Evolutionary conservation across 2,329 filamentous ascomycete species (phyloP), one percentile per base, ranked within the genome.

Genomic region (Cryphonectria japonica): DNA sequence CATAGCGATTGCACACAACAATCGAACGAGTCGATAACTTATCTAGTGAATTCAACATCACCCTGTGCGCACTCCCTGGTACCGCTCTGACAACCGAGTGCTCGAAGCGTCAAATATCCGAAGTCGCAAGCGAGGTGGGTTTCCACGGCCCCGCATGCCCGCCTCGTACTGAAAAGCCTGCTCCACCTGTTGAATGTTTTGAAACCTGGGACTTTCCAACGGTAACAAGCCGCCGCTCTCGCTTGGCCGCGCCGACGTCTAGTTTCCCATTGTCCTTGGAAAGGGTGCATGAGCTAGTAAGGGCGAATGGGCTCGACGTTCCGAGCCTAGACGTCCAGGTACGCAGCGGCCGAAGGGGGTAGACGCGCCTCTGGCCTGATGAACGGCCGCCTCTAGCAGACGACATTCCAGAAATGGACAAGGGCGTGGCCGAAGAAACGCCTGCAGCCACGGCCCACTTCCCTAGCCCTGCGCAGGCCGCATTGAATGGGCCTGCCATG

Each of bases 361-460:
- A 68, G 66, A 52, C 57, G 66, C 57, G 66, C 57, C 39, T 62
- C 69, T 67, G 67, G 41, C 34, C 59, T 46, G 61, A 59, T 62
- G 43, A 43, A 72, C 57, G 66, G 65, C 46, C 67, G 50, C 50
- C 46, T 52, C 43, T 32, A 68, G 54, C 59, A 63, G 67, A 71
- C 69, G 69, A 71, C 60, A 60, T 69, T 66, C 69, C 71, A 54
- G 34, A 71, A 69, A 26, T 50, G 60, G 64, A 54, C 62, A 71
- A 69, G 69, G 59, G 66, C 50, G 46, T 8, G 66, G 41, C 66
- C 62, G 54, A 68, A 65, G 66, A 69, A 65, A 73, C 66, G 63
- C 71, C 71, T 73, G 71, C 69, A 69, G 66, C 66, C 71, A 72
- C 67, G 52, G 66, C 66, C 63, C 67, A 67, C 71, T 73, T 67